These are phyloP conservation scores for Senna tora DNA, from an alignment of 306 rosid species.

Conservation along the genomic window DNA sequence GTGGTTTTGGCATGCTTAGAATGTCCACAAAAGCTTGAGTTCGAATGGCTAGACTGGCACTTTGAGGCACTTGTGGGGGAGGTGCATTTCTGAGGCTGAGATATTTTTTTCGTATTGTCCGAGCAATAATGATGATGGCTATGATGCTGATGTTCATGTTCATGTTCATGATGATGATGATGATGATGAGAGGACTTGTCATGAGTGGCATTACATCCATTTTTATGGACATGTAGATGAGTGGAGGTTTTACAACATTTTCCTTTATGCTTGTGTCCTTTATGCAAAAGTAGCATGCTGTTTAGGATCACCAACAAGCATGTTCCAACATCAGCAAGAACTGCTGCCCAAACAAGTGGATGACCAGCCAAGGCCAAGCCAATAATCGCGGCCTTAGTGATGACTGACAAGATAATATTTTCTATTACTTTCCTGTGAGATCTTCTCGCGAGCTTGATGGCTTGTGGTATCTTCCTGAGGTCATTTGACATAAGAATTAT, in stretches of 20 bases:
- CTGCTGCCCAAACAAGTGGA: constrained; percentile 99
- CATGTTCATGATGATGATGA: constrained; percentile 33
- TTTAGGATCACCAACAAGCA: constrained; percentile 82
- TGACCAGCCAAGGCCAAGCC: constrained; percentile 84
- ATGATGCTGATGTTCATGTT: constrained; percentile 38
- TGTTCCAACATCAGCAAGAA: constrained; percentile 94
- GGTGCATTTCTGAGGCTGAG: constrained; percentile 47
- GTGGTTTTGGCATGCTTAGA: constrained; percentile 27
- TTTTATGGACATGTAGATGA: constrained; percentile 44
- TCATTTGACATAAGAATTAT: constrained; percentile 90
- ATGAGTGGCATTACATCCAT: constrained; percentile 44
- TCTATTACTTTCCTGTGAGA: constrained; percentile 62
- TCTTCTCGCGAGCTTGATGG: constrained; percentile 68
- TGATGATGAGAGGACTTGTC: constrained; percentile 43
- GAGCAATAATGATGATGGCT: constrained; percentile 51
- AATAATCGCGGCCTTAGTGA: constrained; percentile 63
- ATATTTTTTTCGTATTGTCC: constrained; percentile 26
- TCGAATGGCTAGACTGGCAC: constrained; percentile 40
- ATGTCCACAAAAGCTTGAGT: constrained; percentile 42
- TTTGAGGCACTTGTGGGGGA: constrained; percentile 45
- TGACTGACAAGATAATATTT: constrained; percentile 66
- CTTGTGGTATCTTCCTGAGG: constrained; percentile 81
- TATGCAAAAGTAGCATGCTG: constrained; percentile 81
- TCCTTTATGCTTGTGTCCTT: constrained; percentile 47
- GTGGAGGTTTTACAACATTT: constrained; percentile 52